phyloP scores from a whole-genome alignment of 1,284 basidiomycete genomes.

The Phylloporus gajari region DNA sequence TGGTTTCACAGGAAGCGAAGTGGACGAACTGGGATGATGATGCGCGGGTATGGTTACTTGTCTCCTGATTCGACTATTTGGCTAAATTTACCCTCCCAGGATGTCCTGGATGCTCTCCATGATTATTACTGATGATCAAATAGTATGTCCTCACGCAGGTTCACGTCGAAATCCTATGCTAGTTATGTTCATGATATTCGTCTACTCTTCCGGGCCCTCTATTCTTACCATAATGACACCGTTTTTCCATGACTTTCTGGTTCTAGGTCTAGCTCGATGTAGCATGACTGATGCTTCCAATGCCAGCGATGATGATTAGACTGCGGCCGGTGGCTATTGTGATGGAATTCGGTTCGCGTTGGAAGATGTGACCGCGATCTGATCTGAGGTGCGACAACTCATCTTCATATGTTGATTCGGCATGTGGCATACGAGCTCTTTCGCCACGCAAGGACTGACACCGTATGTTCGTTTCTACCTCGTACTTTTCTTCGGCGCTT shows the following conservation, averaged over 20 bases:
- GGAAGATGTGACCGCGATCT: too few species aligned
- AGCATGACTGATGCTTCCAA: too few species aligned
- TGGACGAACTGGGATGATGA: conserved; percentile 58
- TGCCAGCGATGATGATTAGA: too few species aligned
- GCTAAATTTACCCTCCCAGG: conserved; percentile 9
- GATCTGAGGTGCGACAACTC: too few species aligned
- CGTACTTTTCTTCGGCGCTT: neutral
- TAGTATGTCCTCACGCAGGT: neutral
- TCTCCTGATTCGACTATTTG: neutral
- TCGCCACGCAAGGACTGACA: neutral
- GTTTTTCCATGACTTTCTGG: neutral
- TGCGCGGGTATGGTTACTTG: conserved; percentile 46
- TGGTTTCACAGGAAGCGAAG: conserved; percentile 51
- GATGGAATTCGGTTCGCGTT: too few species aligned
- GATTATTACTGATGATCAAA: neutral
- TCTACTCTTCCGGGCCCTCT: neutral
- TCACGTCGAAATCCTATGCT: neutral
- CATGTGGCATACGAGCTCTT: too few species aligned
- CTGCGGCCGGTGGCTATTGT: too few species aligned
- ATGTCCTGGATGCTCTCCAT: conserved; percentile 22
- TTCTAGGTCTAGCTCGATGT: neutral
- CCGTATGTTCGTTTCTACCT: neutral
- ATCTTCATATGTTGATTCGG: too few species aligned
- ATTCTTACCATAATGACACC: neutral
- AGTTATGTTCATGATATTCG: neutral